Percentiles rank a stretch among this genome's conserved stretches.
Conservation (phyloP, 2,329 filamentous ascomycete species). For the Lasiodiplodia citricola region DNA sequence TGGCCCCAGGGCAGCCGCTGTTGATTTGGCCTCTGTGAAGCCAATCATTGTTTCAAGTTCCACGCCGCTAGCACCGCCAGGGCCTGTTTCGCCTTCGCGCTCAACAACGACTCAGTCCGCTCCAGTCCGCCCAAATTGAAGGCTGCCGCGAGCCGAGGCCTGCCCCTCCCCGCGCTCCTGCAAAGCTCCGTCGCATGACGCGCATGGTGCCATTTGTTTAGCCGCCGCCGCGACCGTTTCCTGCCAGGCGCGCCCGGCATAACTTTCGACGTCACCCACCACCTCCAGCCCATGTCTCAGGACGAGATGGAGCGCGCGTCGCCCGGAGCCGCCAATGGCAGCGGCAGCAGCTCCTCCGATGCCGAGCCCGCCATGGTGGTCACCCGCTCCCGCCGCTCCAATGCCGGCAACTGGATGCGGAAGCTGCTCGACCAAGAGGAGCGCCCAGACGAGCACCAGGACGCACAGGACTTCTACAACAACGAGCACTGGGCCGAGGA, state of each 20-base stretch:
- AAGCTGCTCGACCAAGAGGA: constrained; percentile 46
- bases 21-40: background rate
- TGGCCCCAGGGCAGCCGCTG: background rate
- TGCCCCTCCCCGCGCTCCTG: background rate
- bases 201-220: constrained; percentile 8
- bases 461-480: constrained; percentile 30
- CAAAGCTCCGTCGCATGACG: constrained; percentile 4
- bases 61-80: background rate
- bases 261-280: constrained; percentile 28
- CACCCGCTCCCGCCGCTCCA: constrained; percentile 43
- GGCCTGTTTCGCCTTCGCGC: constrained; percentile 5
- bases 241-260: constrained; percentile 34
- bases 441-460: constrained; percentile 48
- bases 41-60: constrained; percentile 14
- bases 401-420: constrained; percentile 49
- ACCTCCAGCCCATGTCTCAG: constrained; percentile 29
- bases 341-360: constrained; percentile 27
- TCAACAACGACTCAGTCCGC: constrained; percentile 1
- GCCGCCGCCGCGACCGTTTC: constrained; percentile 27
- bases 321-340: constrained; percentile 29
- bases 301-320: constrained; percentile 30
- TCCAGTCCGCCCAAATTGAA: background rate
- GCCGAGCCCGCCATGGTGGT: constrained; percentile 44
- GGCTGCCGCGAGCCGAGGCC: constrained; percentile 1
- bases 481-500: constrained; percentile 69